phyloP scores from a whole-genome alignment of 2,329 filamentous ascomycete species.

The Beauveria medogensis region DNA sequence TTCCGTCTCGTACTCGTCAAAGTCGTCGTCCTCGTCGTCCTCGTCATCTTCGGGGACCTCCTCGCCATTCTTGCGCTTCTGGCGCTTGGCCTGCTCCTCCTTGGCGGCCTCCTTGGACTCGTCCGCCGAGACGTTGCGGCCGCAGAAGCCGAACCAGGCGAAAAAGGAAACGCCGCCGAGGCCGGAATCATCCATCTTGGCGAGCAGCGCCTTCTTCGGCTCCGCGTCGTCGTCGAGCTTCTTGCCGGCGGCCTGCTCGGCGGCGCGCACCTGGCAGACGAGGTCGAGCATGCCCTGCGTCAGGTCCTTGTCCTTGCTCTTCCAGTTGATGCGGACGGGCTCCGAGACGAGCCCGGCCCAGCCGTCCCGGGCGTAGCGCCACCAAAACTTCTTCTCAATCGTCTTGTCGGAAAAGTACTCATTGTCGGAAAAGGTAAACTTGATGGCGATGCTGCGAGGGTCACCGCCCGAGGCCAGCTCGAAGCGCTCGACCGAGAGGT shows the following conservation, averaged over 20 bases:
- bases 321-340: slow-evolving; percentile 84
- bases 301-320: slow-evolving; percentile 67
- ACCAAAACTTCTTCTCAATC: slow-evolving; percentile 89
- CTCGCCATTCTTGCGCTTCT: slow-evolving; percentile 41
- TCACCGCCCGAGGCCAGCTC: slow-evolving; percentile 66
- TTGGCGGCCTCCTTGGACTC: slow-evolving; percentile 57
- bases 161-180: slow-evolving; percentile 74
- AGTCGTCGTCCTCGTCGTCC: slow-evolving; percentile 52
- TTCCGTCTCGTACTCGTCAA: slow-evolving; percentile 63
- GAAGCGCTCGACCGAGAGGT: slow-evolving; percentile 69
- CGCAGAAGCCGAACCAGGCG: slow-evolving; percentile 76
- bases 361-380: slow-evolving; percentile 58
- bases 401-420: slow-evolving; percentile 70
- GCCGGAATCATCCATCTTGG: slow-evolving; percentile 50
- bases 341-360: slow-evolving; percentile 78
- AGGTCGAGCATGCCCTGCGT: slow-evolving; percentile 73
- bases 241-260: slow-evolving; percentile 42
- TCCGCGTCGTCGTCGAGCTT: slow-evolving; percentile 30
- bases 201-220: slow-evolving; percentile 42
- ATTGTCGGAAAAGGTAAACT: slow-evolving; percentile 73
- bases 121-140: slow-evolving; percentile 60
- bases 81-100: slow-evolving; percentile 51
- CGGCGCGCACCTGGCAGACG: slow-evolving; percentile 61
- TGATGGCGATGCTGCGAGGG: slow-evolving; percentile 71
- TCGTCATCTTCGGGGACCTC: slow-evolving; percentile 37